Conservation (phyloP, 208 protist genomes). For the Leishmania amazonensis region DNA sequence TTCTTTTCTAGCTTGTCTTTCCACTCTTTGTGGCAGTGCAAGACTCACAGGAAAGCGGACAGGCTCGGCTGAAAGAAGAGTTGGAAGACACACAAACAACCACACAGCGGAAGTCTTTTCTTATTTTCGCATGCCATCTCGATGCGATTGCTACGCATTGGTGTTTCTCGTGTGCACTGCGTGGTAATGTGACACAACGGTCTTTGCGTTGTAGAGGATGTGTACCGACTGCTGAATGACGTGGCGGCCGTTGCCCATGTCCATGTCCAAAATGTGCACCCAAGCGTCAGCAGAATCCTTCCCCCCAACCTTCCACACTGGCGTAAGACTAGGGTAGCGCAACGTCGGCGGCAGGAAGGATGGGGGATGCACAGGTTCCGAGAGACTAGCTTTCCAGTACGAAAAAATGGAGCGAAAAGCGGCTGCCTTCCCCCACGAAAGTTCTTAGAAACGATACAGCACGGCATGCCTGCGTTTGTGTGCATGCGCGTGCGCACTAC, state of each 20-base stretch:
- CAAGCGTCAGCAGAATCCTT: neutral
- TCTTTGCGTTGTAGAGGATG: neutral
- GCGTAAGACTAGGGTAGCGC: neutral
- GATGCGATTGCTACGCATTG: neutral
- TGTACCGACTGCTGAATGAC: neutral
- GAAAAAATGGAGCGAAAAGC: neutral
- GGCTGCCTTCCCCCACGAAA: neutral
- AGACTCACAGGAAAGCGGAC: neutral
- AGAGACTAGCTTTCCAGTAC: neutral
- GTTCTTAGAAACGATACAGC: neutral
- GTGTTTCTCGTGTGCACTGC: neutral
- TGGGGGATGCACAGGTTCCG: neutral
- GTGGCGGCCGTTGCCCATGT: neutral
- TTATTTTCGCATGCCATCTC: neutral
- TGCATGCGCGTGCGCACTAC: neutral
- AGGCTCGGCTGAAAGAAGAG: neutral
- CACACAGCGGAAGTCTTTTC: neutral
- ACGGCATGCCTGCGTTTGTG: neutral
- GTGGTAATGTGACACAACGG: neutral
- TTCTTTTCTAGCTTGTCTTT: neutral
- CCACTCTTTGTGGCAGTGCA: neutral
- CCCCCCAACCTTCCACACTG: neutral
- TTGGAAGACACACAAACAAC: neutral
- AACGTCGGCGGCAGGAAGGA: neutral
- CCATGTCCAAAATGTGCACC: neutral